A percentile compares a stretch with the other conserved stretches of the same genome.
Evolutionary conservation across 805 yeast species (phyloP).

Genomic region (Yamadazyma olivae): DNA sequence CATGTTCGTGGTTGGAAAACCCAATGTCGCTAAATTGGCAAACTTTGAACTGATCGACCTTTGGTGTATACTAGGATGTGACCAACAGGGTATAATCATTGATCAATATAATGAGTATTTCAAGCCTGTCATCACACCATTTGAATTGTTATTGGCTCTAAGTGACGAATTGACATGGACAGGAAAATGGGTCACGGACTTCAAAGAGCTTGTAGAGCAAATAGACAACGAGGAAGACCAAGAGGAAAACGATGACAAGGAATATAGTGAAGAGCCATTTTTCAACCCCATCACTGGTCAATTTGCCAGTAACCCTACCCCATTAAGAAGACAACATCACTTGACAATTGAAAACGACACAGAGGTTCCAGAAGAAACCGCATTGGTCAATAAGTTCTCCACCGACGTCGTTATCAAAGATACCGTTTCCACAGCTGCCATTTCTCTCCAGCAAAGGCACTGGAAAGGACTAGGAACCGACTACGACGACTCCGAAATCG

Average conservation of each 20-base stretch:
- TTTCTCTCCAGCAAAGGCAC: conserved; percentile 60
- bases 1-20: conserved; percentile 94
- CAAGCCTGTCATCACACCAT: conserved; percentile 92
- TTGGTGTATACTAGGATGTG: conserved; percentile 95
- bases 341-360: conserved; percentile 44
- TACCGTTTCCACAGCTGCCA: conserved; percentile 88
- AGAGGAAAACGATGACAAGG: conserved; percentile 17
- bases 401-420: conserved; percentile 62
- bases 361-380: conserved; percentile 18
- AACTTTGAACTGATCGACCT: conserved; percentile 92
- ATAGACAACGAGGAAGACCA: conserved; percentile 33
- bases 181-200: conserved; percentile 89
- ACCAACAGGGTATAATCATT: conserved; percentile 85
- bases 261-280: conserved; percentile 55
- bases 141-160: conserved; percentile 80
- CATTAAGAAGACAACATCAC: conserved; percentile 66
- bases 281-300: conserved; percentile 89
- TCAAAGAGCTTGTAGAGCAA: conserved; percentile 47
- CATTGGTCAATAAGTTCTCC: conserved; percentile 55
- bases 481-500: conserved; percentile 40
- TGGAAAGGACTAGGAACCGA: conserved; percentile 96
- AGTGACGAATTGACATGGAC: conserved; percentile 80
- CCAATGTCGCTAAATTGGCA: conserved; percentile 94
- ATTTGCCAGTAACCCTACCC: conserved; percentile 65
- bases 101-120: conserved; percentile 78